A percentile compares a stretch with the other conserved stretches of the same genome.
phyloP scores from a whole-genome alignment of 805 yeast species.

The Sungouiozyma ichnusensis region DNA sequence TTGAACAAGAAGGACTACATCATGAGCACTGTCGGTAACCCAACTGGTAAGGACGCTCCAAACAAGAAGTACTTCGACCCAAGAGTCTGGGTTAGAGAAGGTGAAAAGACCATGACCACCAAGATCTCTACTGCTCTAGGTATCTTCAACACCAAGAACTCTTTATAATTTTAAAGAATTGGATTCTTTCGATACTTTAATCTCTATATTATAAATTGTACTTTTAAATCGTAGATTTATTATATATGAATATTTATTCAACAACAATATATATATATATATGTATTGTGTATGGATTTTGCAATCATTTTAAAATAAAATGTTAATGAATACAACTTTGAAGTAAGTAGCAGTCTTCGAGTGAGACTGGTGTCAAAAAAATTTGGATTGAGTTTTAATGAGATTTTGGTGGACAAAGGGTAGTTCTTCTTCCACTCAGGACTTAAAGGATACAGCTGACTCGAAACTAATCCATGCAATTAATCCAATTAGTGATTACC shows the following conservation, averaged over 20 bases:
- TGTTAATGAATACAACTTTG: not conserved
- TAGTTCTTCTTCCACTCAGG: no score
- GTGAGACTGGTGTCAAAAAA: no score
- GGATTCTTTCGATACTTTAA: no score
- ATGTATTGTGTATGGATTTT: not conserved
- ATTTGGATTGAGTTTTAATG: no score
- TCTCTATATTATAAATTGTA: no score
- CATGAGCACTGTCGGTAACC: constrained; percentile 88
- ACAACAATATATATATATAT: not conserved
- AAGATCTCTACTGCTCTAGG: constrained; percentile 79
- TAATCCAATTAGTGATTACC: constrained; percentile 26
- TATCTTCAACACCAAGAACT: constrained; percentile 72
- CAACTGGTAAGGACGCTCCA: constrained; percentile 98
- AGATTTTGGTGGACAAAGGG: not conserved
- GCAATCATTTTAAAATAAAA: no score
- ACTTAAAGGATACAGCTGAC: no score
- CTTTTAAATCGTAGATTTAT: no score
- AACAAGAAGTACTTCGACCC: constrained; percentile 99
- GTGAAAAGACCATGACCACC: constrained; percentile 94
- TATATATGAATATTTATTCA: no score
- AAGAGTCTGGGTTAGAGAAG: constrained; percentile 99
- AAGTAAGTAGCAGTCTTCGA: no score
- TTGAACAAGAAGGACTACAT: constrained; percentile 93
- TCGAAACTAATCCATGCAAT: constrained; percentile 1
- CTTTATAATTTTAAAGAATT: constrained; percentile 32